phyloP scores from a whole-genome alignment of 306 rosid genomes.

The Trichosanthes cucumerina region DNA sequence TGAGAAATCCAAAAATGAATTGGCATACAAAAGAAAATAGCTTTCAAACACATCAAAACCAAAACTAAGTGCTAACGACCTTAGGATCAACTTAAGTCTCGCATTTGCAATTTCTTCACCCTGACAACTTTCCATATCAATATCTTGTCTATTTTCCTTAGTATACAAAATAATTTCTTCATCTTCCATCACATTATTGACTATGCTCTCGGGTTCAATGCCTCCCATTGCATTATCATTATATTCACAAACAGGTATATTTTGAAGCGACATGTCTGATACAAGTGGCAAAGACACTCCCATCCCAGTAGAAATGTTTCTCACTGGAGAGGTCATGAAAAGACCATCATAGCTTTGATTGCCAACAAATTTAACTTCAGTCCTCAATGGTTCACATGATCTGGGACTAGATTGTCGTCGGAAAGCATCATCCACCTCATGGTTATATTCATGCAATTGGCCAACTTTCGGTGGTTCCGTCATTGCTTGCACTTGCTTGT shows the following conservation, averaged over 20 bases:
- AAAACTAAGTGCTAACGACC: conserved; percentile 36
- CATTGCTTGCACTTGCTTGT: conserved; percentile 26
- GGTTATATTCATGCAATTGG: conserved; percentile 26
- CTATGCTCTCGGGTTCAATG: conserved; percentile 20
- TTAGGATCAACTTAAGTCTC: conserved; percentile 66
- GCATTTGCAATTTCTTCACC: conserved; percentile 62
- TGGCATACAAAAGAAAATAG: conserved; percentile 7
- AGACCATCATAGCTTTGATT: conserved; percentile 23
- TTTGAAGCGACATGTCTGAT: conserved; percentile 31
- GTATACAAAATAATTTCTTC: conserved; percentile 28
- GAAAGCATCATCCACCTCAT: conserved; percentile 15
- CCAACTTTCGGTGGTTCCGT: conserved; percentile 18
- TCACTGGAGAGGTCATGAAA: conserved; percentile 25
- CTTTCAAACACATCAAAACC: conserved; percentile 3
- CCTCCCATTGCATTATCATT: conserved; percentile 18
- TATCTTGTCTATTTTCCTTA: conserved; percentile 27
- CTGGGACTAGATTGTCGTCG: conserved; percentile 27
- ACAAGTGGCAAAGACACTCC: conserved; percentile 31
- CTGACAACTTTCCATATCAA: conserved; percentile 23
- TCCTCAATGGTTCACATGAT: conserved; percentile 28
- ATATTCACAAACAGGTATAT: conserved; percentile 20
- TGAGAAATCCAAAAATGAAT: conserved; percentile 10
- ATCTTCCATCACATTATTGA: conserved; percentile 19
- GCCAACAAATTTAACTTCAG: conserved; percentile 23
- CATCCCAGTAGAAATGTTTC: conserved; percentile 23